Base-by-base conservation (phyloP, 2,329 filamentous ascomycete species). In the Helotiales sp. region DNA sequence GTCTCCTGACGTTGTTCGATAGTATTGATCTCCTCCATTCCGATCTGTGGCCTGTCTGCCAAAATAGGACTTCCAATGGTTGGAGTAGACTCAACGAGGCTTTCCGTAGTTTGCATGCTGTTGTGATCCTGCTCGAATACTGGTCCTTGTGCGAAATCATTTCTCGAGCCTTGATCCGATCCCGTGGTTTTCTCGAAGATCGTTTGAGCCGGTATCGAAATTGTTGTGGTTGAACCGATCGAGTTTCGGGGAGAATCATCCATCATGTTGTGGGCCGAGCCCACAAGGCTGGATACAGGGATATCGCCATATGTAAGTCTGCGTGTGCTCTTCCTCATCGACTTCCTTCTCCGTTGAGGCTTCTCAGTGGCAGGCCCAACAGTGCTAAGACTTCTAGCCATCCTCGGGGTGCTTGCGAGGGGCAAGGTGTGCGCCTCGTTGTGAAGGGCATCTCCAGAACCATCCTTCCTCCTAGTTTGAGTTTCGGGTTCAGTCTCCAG, bases 281-380 rank as follows among this genome's bases (percentile, higher is more conserved):
- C 31, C 8, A 54, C 42, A 8, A 17, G 13, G 38, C 27, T 30
- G 30, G 56, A 25, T 40, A 58, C 55, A 38, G 52, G 44, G 12
- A 52, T 42, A 30, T 34, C 47, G 7, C 15, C 42, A n/a, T 48
- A 30, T 13, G 59, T 61, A 15, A 58, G 42, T 22, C 60, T 59
- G 38, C 60, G 55, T 8, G 58, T 54, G 49, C 66, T 69, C 54
- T 60, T 62, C 44, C 65, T 54, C 53, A 58, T 47, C n/a, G 62
- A 66, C 46, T 65, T 68, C 25, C 63, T 64, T 33, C 59, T 60
- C 29, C 66, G 56, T 27, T 54, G 34, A 9, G 58, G 49, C 40
- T 62, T 62, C 5, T 38, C 49, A 17, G 19, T 15, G 13, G 10
- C 13, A 19, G 5, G 31, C 17, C 50, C 44, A n/a, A 38, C 25